A percentile compares a stretch with the other conserved stretches of the same genome.
phyloP scores from a whole-genome alignment of 2,329 filamentous ascomycete genomes.

The Ascochyta pisi region DNA sequence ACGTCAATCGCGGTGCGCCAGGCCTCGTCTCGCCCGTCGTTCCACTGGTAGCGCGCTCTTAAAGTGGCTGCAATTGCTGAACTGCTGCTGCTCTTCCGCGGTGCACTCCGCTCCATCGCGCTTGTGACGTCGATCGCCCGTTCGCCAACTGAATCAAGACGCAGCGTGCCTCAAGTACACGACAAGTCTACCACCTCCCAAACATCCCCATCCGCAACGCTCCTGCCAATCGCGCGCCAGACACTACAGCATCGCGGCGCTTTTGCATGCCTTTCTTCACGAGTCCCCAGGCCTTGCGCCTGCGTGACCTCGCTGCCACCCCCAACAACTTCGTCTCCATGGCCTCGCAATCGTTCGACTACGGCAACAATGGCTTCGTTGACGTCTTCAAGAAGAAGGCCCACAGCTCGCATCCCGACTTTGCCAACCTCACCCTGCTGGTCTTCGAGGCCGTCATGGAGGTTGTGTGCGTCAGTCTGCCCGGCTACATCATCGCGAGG shows the following conservation, averaged over 20 bases:
- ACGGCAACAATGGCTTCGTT: conserved; percentile 38
- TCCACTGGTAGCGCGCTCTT: conserved; percentile 6
- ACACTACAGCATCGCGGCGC: conserved; percentile 12
- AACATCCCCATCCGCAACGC: conserved; percentile 6
- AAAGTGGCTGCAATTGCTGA: conserved; percentile 9
- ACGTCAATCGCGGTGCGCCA: conserved; percentile 4
- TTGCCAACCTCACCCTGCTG: conserved; percentile 75
- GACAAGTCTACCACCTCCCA: neutral
- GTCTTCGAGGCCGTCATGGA: conserved; percentile 96
- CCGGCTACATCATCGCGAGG: conserved; percentile 89
- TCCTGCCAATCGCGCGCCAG: conserved; percentile 21
- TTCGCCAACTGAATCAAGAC: conserved; percentile 27
- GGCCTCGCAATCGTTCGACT: conserved; percentile 43
- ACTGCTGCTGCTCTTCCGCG: neutral
- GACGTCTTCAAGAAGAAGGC: conserved; percentile 43
- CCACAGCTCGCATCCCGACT: conserved; percentile 64
- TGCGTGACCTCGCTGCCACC: conserved; percentile 34
- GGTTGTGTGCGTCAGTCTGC: conserved; percentile 92
- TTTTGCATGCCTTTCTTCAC: conserved; percentile 41
- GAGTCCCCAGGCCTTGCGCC: conserved; percentile 45
- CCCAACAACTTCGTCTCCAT: conserved; percentile 42
- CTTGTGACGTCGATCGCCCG: conserved; percentile 26
- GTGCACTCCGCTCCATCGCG: conserved; percentile 20
- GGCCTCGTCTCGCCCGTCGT: conserved; percentile 3
- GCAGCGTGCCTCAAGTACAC: conserved; percentile 5